Base-by-base conservation (phyloP, 495 filamentous ascomycete species). In the Penicillium longicatenatum region DNA sequence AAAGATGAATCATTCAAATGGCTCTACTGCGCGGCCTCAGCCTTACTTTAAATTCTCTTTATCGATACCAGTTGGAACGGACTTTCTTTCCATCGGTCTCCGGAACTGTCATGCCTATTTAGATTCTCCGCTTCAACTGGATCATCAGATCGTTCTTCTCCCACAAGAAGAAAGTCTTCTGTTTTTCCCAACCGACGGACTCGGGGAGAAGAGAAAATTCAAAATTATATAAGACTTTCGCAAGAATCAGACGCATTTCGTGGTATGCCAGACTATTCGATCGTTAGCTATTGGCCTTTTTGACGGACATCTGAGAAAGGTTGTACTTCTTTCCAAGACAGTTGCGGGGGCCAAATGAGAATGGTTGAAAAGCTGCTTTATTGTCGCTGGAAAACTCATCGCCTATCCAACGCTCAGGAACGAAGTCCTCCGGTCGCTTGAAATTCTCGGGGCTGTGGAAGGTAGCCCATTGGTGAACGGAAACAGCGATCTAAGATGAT, bases 311-410 rank as follows among this genome's bases (percentile, higher is more conserved):
- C n/a, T 19, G 10, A 14, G 30, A 29, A 0, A 6, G 29, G 0
- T 49, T 81, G 69, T 62, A 85, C 82, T 80, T 80, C 50, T 73
- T 69, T 41, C 86, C 87, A 48, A 88, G 73, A 55, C 85, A 89
- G 63, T 86, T 82, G 10, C 86, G 67, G 0, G 81, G 75, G 0
- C 86, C 86, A 20, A 82, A 51, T 16, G 74, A 76, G 52, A 89
- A 89, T 0, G 85, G 82, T 62, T 83, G 76, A 35, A 79, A 60
- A 12, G 72, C 78, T 9, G 64, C 63, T 16, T 68, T 66, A 20
- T 68, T 67, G 52, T 85, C 83, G 24, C 72, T 71, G 24, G 60
- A 65, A 60, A 68, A 82, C 14, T 59, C 52, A 21, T 73, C 69
- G 0, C 53, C 71, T 2, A 80, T 54, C 53, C 77, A 84, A 14